These are phyloP conservation scores for Austroboletus sp. DNA, from an alignment of 1,284 basidiomycete species.

Conservation along the genomic window DNA sequence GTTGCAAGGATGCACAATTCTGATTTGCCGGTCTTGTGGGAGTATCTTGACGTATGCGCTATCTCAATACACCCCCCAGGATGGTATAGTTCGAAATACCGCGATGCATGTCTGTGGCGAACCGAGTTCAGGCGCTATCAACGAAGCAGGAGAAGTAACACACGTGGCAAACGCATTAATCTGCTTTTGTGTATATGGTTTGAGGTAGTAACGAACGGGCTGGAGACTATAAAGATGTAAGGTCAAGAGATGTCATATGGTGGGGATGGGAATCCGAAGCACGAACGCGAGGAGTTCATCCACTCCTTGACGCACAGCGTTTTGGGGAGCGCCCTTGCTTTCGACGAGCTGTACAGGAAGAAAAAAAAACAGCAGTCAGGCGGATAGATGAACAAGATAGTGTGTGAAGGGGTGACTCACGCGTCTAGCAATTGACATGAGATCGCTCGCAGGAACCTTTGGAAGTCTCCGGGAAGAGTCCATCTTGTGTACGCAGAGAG, in stretches of 20 bases:
- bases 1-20: constrained; percentile 88
- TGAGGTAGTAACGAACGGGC: constrained; percentile 67
- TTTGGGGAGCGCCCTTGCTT: constrained; percentile 47
- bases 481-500: constrained; percentile 80
- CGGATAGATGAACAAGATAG: constrained; percentile 26
- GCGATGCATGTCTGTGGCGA: constrained; percentile 65
- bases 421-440: constrained; percentile 67
- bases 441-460: constrained; percentile 58
- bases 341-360: constrained; percentile 47
- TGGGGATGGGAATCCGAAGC: constrained; percentile 7
- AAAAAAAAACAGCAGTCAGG: constrained; percentile 9
- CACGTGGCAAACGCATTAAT: constrained; percentile 85
- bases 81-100: constrained; percentile 78
- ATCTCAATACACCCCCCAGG: constrained; percentile 80
- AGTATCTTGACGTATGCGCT: constrained; percentile 78
- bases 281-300: constrained; percentile 68
- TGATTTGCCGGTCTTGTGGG: constrained; percentile 78
- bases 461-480: constrained; percentile 65
- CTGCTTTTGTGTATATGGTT: constrained; percentile 66
- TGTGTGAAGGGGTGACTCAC: constrained; percentile 44
- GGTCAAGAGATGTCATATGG: constrained; percentile 16
- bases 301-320: constrained; percentile 58
- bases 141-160: constrained; percentile 34
- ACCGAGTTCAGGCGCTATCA: constrained; percentile 25
- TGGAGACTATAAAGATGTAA: constrained; percentile 44